A percentile compares a stretch with the other conserved stretches of the same genome.
phyloP scores from a whole-genome alignment of 768 basidiomycete genomes.

The Boletus sensibilis region DNA sequence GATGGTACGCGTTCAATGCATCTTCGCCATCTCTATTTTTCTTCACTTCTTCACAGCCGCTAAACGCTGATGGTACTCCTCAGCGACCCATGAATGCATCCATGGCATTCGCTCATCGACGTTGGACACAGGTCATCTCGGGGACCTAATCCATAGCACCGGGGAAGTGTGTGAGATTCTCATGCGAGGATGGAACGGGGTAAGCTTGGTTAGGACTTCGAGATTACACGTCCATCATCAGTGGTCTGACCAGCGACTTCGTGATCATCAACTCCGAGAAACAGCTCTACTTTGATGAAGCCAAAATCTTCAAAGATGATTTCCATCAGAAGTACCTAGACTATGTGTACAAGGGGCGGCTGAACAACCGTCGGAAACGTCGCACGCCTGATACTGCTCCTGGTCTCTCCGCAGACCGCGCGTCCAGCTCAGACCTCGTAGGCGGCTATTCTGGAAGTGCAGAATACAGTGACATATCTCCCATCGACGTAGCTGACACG shows the following conservation, averaged over 20 bases:
- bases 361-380: slow-evolving; percentile 80
- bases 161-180: slow-evolving; percentile 88
- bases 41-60: slow-evolving; percentile 55
- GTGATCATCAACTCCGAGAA: slow-evolving; percentile 59
- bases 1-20: slow-evolving; percentile 41
- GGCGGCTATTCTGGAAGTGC: slow-evolving; percentile 30
- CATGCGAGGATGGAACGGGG: slow-evolving; percentile 81
- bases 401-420: slow-evolving; percentile 30
- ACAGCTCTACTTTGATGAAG: slow-evolving; percentile 85
- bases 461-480: slow-evolving; percentile 40
- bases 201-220: slow-evolving; percentile 58
- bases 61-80: slow-evolving; percentile 84
- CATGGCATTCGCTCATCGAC: slow-evolving; percentile 86
- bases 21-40: slow-evolving; percentile 13
- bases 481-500: slow-evolving; percentile 34
- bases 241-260: slow-evolving; percentile 13
- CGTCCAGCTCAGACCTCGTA: slow-evolving; percentile 30
- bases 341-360: slow-evolving; percentile 85
- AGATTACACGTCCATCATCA: slow-evolving; percentile 1
- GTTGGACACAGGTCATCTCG: slow-evolving; percentile 81
- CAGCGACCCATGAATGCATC: slow-evolving; percentile 93
- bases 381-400: slow-evolving; percentile 39
- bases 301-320: slow-evolving; percentile 79
- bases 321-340: slow-evolving; percentile 87
- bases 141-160: slow-evolving; percentile 86